A percentile compares a stretch with the other conserved stretches of the same genome.
Conservation (phyloP, 176 grass and related monocot genomes). For the Secale cereale region DNA sequence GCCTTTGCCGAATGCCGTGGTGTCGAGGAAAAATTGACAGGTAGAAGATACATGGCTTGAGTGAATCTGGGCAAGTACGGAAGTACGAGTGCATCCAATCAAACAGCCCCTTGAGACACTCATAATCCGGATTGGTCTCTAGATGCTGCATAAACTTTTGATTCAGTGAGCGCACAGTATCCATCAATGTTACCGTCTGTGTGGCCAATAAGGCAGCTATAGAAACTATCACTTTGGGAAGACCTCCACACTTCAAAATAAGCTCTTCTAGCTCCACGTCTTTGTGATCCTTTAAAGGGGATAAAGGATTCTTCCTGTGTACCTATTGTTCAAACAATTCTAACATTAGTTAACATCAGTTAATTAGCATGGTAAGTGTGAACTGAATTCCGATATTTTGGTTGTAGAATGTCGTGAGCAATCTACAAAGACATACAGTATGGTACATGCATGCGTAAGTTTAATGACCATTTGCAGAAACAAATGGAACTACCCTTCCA, state of each 20-base stretch:
- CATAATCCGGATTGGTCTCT: neutral
- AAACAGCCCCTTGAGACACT: neutral
- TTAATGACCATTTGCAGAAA: neutral
- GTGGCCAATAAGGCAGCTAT: slow-evolving; percentile 14
- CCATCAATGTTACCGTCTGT: neutral
- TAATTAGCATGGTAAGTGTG: neutral
- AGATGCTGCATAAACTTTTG: neutral
- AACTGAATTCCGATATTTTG: neutral
- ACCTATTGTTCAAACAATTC: neutral
- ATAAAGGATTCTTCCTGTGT: neutral
- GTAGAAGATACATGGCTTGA: slow-evolving; percentile 53
- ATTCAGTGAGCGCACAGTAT: neutral
- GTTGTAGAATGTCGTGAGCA: neutral
- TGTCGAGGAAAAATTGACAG: slow-evolving; percentile 26
- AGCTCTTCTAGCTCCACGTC: neutral
- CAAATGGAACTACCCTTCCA: neutral
- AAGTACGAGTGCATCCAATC: slow-evolving; percentile 27
- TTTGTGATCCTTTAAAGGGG: neutral
- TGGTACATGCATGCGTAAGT: neutral
- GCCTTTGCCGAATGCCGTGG: neutral
- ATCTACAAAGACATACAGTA: neutral
- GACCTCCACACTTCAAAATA: slow-evolving; percentile 33
- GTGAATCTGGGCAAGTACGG: slow-evolving; percentile 11
- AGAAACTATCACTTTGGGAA: slow-evolving; percentile 44
- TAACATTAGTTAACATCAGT: neutral